These are phyloP conservation scores for Aspergillus piperis DNA, from an alignment of 2,329 filamentous ascomycete genomes.

Conservation along the genomic window DNA sequence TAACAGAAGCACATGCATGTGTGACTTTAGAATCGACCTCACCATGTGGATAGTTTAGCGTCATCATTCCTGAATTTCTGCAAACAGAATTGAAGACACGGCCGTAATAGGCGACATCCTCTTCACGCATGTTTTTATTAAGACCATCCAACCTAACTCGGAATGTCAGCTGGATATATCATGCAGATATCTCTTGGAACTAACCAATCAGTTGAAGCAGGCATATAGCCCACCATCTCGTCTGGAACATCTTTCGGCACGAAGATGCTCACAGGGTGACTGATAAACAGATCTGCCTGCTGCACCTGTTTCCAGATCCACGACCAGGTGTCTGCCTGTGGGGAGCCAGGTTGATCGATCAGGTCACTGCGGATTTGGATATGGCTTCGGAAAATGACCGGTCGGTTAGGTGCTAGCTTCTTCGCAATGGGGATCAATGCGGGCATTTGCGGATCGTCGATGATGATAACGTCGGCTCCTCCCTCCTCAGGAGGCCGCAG, in stretches of 20 bases:
- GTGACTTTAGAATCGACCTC: conserved; percentile 3
- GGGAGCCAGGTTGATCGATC: conserved; percentile 61
- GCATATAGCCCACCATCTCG: conserved; percentile 71
- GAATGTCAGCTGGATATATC: not conserved
- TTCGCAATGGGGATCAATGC: conserved; percentile 75
- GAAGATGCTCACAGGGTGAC: conserved; percentile 75
- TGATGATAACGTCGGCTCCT: conserved; percentile 73
- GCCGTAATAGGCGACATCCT: conserved; percentile 72
- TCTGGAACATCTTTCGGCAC: conserved; percentile 68
- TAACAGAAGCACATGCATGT: not conserved
- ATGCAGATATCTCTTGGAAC: conserved; percentile 15
- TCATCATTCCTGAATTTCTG: conserved; percentile 57
- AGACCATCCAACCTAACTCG: conserved; percentile 67
- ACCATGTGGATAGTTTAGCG: conserved; percentile 43
- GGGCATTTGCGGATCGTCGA: conserved; percentile 86
- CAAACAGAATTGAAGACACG: conserved; percentile 68
- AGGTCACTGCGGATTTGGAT: conserved; percentile 80
- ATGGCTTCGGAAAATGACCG: conserved; percentile 78
- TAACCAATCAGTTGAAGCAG: conserved; percentile 77
- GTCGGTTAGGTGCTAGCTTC: conserved; percentile 67
- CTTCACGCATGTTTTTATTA: conserved; percentile 72
- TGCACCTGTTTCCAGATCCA: conserved; percentile 74
- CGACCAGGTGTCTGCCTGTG: conserved; percentile 72
- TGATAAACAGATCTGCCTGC: conserved; percentile 75
- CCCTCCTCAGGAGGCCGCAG: conserved; percentile 65